phyloP scores from a whole-genome alignment of 768 basidiomycete species.

The Lactarius vividus region DNA sequence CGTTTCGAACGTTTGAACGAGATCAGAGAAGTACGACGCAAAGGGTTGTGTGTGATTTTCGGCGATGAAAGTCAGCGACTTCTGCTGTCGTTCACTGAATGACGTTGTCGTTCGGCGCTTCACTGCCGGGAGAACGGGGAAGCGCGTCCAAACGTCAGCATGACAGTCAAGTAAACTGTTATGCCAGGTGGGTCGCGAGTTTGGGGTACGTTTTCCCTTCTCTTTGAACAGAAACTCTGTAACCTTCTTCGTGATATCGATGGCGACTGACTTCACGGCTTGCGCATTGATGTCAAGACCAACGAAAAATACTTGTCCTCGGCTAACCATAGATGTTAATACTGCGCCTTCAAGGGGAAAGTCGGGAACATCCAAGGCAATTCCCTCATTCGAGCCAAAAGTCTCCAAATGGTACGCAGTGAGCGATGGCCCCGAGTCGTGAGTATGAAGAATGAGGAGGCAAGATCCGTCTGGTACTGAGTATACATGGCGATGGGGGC shows the following conservation, averaged over 20 bases:
- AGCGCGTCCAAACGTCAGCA: conserved; percentile 16
- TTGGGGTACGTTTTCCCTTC: conserved; percentile 34
- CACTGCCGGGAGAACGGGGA: conserved; percentile 17
- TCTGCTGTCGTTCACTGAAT: conserved; percentile 31
- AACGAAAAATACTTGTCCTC: conserved; percentile 44
- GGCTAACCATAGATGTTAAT: conserved; percentile 47
- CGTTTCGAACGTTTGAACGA: conserved; percentile 47
- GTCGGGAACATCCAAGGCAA: conserved; percentile 36
- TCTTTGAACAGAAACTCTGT: conserved; percentile 57
- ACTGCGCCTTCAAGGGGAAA: conserved; percentile 30
- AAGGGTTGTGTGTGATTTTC: conserved; percentile 38
- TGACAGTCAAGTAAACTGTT: conserved; percentile 34
- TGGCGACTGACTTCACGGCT: conserved; percentile 41
- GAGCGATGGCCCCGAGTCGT: conserved; percentile 22
- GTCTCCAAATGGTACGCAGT: conserved; percentile 54
- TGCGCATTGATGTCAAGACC: conserved; percentile 37
- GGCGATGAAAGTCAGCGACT: conserved; percentile 45
- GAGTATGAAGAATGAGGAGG: conserved; percentile 38
- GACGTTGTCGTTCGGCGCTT: conserved; percentile 20
- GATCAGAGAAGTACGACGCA: conserved; percentile 42
- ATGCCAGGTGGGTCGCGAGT: conserved; percentile 34
- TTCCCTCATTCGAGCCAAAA: conserved; percentile 51
- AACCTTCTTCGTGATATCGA: conserved; percentile 53
- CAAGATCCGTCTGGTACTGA: conserved; percentile 57
- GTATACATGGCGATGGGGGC: conserved; percentile 38